A percentile compares a stretch with the other conserved stretches of the same genome.
Evolutionary conservation across 495 filamentous ascomycete genomes (phyloP).

Genomic region (Aspergillus ellipticus): DNA sequence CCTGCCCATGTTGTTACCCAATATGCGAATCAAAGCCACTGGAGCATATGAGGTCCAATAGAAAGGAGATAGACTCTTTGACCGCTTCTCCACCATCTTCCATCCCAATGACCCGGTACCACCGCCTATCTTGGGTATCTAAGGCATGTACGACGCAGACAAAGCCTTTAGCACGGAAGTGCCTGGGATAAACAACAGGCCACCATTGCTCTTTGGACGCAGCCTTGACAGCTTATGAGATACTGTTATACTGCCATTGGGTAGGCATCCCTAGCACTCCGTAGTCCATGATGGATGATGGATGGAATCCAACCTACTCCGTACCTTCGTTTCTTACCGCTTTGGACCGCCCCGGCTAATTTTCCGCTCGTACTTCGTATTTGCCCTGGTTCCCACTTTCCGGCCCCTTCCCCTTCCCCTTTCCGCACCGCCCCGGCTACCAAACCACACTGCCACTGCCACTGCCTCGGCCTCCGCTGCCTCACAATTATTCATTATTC

Average conservation of each 20-base stretch:
- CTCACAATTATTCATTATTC: not conserved
- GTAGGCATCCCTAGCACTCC: not conserved
- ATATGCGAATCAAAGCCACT: too few species aligned
- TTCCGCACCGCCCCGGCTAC: constrained; percentile 22
- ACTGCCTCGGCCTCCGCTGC: constrained; percentile 15
- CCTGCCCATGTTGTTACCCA: not conserved
- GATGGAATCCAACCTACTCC: too few species aligned
- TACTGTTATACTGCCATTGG: not conserved
- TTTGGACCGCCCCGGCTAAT: constrained; percentile 1
- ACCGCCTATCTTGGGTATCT: not conserved
- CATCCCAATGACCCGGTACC: not conserved
- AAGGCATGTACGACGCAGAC: not conserved
- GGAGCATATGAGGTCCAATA: too few species aligned
- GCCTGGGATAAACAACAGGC: not conserved
- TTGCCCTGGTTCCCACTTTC: not conserved
- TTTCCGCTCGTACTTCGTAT: constrained; percentile 3
- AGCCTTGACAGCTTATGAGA: not conserved
- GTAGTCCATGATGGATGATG: too few species aligned
- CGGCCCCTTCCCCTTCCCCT: constrained; percentile 6
- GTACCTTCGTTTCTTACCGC: constrained; percentile 15
- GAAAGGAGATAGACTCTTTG: not conserved
- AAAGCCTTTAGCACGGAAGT: not conserved
- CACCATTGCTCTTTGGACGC: not conserved
- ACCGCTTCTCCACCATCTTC: not conserved
- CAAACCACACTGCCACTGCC: constrained; percentile 16